Percentiles rank a stretch among this genome's conserved stretches.
These are phyloP conservation scores for Actinomortierella ambigua DNA, from an alignment of 371 early-diverging fungal species.

Conservation along the genomic window DNA sequence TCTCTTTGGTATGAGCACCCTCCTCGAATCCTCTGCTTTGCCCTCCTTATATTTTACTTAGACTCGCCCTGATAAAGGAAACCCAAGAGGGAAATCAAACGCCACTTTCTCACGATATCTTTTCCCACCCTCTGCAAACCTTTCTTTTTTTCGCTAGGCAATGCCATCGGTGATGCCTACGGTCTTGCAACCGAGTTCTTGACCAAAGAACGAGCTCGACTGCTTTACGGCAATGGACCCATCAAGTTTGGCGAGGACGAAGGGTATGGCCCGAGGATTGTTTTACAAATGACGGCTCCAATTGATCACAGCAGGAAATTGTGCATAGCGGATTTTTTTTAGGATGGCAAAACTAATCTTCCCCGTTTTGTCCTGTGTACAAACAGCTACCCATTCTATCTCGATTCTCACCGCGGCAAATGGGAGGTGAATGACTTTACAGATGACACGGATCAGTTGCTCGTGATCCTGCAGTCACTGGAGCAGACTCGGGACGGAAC, in stretches of 20 bases:
- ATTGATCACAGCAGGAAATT: background rate
- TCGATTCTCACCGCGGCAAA: constrained; percentile 48
- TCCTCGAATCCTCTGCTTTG: background rate
- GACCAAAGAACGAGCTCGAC: constrained; percentile 48
- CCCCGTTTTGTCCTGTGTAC: background rate
- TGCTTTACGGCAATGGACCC: constrained; percentile 61
- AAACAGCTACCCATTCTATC: constrained; percentile 35
- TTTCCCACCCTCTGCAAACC: no score
- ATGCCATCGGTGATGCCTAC: constrained; percentile 71
- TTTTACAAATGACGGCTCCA: background rate
- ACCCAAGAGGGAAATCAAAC: no score
- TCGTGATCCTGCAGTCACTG: constrained; percentile 61
- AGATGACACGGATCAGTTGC: constrained; percentile 70
- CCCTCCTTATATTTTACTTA: no score
- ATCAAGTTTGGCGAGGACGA: constrained; percentile 63
- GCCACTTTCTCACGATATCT: no score
- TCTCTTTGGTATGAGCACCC: constrained; percentile 19
- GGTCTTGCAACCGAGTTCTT: constrained; percentile 74
- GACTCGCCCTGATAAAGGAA: no score
- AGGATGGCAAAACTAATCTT: background rate
- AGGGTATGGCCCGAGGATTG: constrained; percentile 14
- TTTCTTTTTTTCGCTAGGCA: constrained; percentile 48
- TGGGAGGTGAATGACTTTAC: constrained; percentile 63
- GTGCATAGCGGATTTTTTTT: background rate
- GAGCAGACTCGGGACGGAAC: constrained; percentile 53